Base-by-base conservation (phyloP, 1,284 basidiomycete species). In the Bjerkandera adusta region DNA sequence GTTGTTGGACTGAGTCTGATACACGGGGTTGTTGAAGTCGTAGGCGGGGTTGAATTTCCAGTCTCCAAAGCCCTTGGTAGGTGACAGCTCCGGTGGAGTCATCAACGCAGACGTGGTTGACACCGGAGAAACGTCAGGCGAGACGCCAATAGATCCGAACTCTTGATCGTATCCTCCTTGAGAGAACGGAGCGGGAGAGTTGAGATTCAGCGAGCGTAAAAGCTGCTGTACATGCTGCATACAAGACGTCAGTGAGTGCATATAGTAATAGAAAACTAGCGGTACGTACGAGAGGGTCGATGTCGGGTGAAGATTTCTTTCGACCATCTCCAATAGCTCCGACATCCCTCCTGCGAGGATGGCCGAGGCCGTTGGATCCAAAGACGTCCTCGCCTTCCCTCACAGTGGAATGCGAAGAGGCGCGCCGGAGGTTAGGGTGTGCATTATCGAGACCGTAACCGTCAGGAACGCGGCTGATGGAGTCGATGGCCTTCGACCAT, bases 301-400 rank as follows among this genome's bases (percentile, higher is more conserved):
- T 75, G 39, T 73, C 76, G 12, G 81, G 75, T 38, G 67, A 74
- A 40, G 67, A 70, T 60, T 74, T 81, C 64, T 82, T 85, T 55
- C 85, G 76, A 15, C 85, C 85, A 57, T 88, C 85, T 32, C 85
- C 85, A 57, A 88, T 82, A 57, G 83, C 83, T 15, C 86, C 85
- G 41, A 88, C 70, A 52, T 76, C 73, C 61, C 68, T 76, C 51
- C 67, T 69, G 45, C 64, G 65, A 35, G 64, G 48, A 36, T 60
- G 61, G 38, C 60, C 53, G 42, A 63, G 59, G 46, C 69, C 67
- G 41, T 71, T 59, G 4, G 73, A 72, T 4, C 81, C 83, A 58
- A 87, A 87, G 49, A 84, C 72, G 57, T 86, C 84, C 53, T 85
- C 77, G 46, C 68, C 68, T 54, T 60, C 70, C 51, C 70, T 64